Percentiles rank a stretch among this genome's conserved stretches.
These are phyloP conservation scores for Ustilago curta DNA, from an alignment of 1,284 basidiomycete genomes.

Conservation along the genomic window DNA sequence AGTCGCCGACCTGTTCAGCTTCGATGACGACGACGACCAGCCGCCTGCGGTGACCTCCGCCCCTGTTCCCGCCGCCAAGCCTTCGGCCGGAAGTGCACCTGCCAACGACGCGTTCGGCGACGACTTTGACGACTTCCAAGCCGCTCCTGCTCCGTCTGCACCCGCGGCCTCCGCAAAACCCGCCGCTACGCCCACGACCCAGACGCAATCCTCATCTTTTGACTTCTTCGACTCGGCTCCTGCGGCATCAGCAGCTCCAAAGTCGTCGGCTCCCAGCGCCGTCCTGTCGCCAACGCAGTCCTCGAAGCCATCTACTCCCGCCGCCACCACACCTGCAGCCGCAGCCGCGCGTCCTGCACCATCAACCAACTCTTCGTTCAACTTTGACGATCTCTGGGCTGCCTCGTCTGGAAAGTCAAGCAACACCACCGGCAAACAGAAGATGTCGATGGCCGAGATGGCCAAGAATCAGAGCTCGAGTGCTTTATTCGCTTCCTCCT, in stretches of 20 bases:
- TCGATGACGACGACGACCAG: slow-evolving; percentile 78
- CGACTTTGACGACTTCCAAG: slow-evolving; percentile 64
- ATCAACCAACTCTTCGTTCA: slow-evolving; percentile 49
- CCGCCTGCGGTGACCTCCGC: slow-evolving; percentile 65
- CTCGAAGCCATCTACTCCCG: slow-evolving; percentile 31
- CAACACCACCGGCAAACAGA: slow-evolving; percentile 42
- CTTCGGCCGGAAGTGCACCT: slow-evolving; percentile 7
- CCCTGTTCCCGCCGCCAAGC: slow-evolving; percentile 38
- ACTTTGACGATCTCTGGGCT: slow-evolving; percentile 91
- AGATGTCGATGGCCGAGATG: slow-evolving; percentile 69
- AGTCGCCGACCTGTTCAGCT: slow-evolving; percentile 79
- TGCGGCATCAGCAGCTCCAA: slow-evolving; percentile 9
- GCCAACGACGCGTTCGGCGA: slow-evolving; percentile 55
- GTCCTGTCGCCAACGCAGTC: slow-evolving; percentile 26
- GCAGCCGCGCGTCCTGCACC: slow-evolving; percentile 24
- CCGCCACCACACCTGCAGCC: slow-evolving; percentile 16
- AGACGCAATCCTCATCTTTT: slow-evolving; percentile 70
- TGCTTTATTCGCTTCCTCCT: slow-evolving; percentile 42
- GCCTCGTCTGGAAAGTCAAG: slow-evolving; percentile 77
- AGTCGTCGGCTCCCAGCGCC: slow-evolving; percentile 17
- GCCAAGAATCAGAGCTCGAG: slow-evolving; percentile 65
- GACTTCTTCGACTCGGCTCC: slow-evolving; percentile 71
- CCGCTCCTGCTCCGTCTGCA: slow-evolving; percentile 32
- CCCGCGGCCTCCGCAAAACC: slow-evolving; percentile 72
- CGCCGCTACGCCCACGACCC: slow-evolving; percentile 73